Conservation (phyloP, 169 alveolate genomes). For the Cryptosporidium tyzzeri region DNA sequence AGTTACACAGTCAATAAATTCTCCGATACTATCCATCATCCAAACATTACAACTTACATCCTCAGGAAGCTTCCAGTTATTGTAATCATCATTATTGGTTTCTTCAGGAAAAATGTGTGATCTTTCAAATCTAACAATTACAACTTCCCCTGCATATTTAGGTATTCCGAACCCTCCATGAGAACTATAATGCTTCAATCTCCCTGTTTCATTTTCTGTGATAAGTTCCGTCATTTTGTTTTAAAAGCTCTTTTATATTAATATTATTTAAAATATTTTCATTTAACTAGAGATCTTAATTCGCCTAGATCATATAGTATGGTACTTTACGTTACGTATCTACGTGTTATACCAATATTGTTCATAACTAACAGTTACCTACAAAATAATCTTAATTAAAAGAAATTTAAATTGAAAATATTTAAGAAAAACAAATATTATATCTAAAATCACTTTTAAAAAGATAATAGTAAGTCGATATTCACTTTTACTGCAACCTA, state of each 20-base stretch:
- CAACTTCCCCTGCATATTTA: slow-evolving; percentile 52
- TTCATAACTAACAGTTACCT: background rate
- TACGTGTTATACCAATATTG: background rate
- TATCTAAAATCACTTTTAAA: background rate
- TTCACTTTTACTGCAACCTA: background rate
- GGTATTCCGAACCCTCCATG: slow-evolving; percentile 55
- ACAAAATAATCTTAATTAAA: background rate
- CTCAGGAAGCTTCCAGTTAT: slow-evolving; percentile 23
- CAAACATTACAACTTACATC: slow-evolving; percentile 56
- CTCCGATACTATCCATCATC: slow-evolving; percentile 71
- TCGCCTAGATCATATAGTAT: background rate
- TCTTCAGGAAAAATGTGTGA: background rate
- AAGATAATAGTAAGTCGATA: background rate
- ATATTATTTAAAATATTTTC: background rate
- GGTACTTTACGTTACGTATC: slow-evolving; percentile 46
- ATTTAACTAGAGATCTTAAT: background rate
- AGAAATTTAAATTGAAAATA: background rate
- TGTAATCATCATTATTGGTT: background rate
- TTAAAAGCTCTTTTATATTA: background rate
- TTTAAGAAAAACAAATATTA: background rate
- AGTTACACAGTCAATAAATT: slow-evolving; percentile 54
- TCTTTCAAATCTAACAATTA: slow-evolving; percentile 47
- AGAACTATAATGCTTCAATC: slow-evolving; percentile 25
- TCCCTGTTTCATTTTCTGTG: slow-evolving; percentile 57
- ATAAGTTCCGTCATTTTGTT: slow-evolving; percentile 10